phyloP scores from a whole-genome alignment of 2,329 filamentous ascomycete genomes.

The Monosporascus sp. region DNA sequence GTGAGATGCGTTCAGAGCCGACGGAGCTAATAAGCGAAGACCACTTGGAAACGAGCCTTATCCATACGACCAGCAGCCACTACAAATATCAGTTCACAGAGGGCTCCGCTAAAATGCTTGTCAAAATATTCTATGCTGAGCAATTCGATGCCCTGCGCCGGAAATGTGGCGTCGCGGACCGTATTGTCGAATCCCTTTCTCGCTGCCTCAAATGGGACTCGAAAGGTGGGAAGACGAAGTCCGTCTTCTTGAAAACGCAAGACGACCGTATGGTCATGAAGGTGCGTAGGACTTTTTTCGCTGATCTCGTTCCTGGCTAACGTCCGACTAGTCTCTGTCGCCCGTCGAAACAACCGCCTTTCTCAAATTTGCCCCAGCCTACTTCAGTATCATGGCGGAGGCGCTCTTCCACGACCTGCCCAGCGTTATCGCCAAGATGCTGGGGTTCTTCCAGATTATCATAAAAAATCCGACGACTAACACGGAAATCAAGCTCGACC shows the following conservation, averaged over 20 bases:
- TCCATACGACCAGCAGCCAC: slow-evolving; percentile 83
- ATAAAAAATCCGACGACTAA: slow-evolving; percentile 93
- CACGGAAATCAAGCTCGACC: slow-evolving; percentile 88
- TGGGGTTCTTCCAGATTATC: slow-evolving; percentile 94
- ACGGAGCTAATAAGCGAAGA: slow-evolving; percentile 44
- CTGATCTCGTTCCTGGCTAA: slow-evolving; percentile 35
- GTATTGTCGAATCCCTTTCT: slow-evolving; percentile 91
- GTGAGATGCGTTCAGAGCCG: slow-evolving; percentile 24
- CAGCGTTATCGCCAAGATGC: slow-evolving; percentile 97
- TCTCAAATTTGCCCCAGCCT: slow-evolving; percentile 89
- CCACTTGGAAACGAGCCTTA: slow-evolving; percentile 78
- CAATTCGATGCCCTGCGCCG: slow-evolving; percentile 92
- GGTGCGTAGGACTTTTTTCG: slow-evolving; percentile 23
- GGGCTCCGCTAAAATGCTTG: slow-evolving; percentile 89
- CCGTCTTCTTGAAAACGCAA: slow-evolving; percentile 91
- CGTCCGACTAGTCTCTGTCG: slow-evolving; percentile 62
- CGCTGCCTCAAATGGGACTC: slow-evolving; percentile 97
- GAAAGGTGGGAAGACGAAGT: slow-evolving; percentile 96
- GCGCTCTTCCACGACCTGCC: slow-evolving; percentile 92
- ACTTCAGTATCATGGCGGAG: slow-evolving; percentile 96
- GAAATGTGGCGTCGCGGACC: slow-evolving; percentile 88
- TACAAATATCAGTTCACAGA: slow-evolving; percentile 95
- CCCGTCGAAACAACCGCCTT: slow-evolving; percentile 91
- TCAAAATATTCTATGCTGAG: slow-evolving; percentile 98
- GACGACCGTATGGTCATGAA: slow-evolving; percentile 94